Evolutionary conservation across 1,284 basidiomycete species (phyloP).

Genomic region (Hymenochaete sp.): DNA sequence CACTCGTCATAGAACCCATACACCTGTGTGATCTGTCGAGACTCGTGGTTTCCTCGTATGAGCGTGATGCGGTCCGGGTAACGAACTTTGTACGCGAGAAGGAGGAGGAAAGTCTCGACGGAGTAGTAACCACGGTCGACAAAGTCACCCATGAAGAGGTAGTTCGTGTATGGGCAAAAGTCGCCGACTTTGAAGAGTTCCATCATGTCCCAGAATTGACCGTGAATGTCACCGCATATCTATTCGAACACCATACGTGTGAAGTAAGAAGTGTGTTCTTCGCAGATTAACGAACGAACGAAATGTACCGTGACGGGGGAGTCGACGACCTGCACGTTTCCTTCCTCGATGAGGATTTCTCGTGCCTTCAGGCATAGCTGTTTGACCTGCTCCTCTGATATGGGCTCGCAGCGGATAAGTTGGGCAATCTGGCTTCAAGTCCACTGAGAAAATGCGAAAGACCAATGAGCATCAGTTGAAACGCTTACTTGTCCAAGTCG

Average conservation of each 20-base stretch:
- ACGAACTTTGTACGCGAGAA: constrained; percentile 93
- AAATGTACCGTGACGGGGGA: constrained; percentile 84
- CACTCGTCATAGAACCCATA: constrained; percentile 99
- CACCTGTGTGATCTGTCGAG: constrained; percentile 97
- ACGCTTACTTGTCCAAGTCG: constrained; percentile 39
- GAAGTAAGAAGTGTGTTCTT: constrained; percentile 6
- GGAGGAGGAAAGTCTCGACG: constrained; percentile 93
- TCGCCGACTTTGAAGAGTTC: constrained; percentile 96
- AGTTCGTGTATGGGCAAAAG: constrained; percentile 91
- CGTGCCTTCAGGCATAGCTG: constrained; percentile 90
- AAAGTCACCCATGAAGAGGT: constrained; percentile 98
- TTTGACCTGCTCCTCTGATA: constrained; percentile 90
- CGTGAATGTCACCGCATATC: constrained; percentile 98
- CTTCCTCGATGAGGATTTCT: constrained; percentile 95
- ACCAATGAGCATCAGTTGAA: neutral
- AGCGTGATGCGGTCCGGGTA: constrained; percentile 97
- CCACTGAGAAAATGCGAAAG: neutral
- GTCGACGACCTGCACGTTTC: constrained; percentile 94
- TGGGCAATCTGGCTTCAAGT: constrained; percentile 73
- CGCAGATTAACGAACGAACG: constrained; percentile 7
- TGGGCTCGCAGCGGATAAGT: constrained; percentile 83
- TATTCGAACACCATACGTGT: neutral
- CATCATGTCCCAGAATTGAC: constrained; percentile 97
- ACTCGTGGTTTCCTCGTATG: constrained; percentile 97
- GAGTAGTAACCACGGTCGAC: constrained; percentile 97